phyloP scores from a whole-genome alignment of 257 asterid genomes.

The Fraxinus quadrangulata region DNA sequence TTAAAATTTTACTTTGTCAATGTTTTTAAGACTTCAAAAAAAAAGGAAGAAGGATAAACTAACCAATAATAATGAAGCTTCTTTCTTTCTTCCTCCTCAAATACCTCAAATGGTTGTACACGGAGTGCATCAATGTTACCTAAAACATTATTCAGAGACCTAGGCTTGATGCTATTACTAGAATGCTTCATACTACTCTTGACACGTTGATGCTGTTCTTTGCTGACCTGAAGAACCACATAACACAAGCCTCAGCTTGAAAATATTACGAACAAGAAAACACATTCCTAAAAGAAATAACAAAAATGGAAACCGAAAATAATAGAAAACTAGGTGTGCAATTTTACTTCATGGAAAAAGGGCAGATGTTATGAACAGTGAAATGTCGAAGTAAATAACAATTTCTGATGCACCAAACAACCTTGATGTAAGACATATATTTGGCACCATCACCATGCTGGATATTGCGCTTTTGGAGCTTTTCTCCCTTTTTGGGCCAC shows the following conservation, averaged over 20 bases:
- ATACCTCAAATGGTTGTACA: constrained; percentile 87
- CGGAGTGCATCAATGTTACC: constrained; percentile 68
- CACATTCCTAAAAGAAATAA: neutral
- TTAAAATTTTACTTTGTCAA: constrained; percentile 15
- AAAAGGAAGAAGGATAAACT: constrained; percentile 32
- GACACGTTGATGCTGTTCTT: constrained; percentile 78
- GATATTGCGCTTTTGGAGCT: constrained; percentile 57
- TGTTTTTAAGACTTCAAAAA: neutral
- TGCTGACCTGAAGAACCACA: constrained; percentile 74
- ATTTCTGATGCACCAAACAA: constrained; percentile 31
- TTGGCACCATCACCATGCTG: constrained; percentile 75
- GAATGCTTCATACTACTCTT: constrained; percentile 75
- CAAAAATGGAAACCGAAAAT: constrained; percentile 9
- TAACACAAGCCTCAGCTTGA: constrained; percentile 11
- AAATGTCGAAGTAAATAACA: constrained; percentile 8
- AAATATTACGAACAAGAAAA: constrained; percentile 15
- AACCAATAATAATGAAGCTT: constrained; percentile 84
- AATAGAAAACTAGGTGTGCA: constrained; percentile 4
- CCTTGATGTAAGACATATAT: constrained; percentile 96
- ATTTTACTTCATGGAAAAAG: neutral
- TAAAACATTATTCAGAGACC: constrained; percentile 71
- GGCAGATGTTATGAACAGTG: neutral
- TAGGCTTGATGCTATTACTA: constrained; percentile 69
- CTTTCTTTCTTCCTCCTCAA: constrained; percentile 88
- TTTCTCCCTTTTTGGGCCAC: constrained; percentile 51